Base-by-base conservation (phyloP, 2,329 filamentous ascomycete species). In the Beauveria bassiana region DNA sequence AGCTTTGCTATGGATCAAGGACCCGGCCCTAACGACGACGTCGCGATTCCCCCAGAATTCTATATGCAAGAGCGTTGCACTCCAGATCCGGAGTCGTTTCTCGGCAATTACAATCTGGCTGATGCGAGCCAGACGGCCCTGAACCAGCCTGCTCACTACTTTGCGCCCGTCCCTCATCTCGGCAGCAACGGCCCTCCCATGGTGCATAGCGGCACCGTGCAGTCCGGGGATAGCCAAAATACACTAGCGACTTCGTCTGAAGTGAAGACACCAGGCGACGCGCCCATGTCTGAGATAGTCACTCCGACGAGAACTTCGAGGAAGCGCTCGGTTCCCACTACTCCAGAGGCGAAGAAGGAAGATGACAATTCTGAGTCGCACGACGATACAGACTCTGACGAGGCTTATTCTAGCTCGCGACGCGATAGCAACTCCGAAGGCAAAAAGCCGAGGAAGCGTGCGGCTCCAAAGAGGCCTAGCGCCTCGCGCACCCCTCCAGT, bases 41-140 rank as follows among this genome's bases (percentile, higher is more conserved):
- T 71, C 18, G 64, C 74, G 49, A 72, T 49, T 67, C 76, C 46
- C 71, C 73, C 43, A 68, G 73, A 56, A 75, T 79, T 61, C 70
- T 74, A 72, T 69, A 74, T 74, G 59, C 68, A 69, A 12, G 75
- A 72, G 63, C 72, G 72, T 45, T 72, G 70, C 49, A 75, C 72
- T 34, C 77, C 73, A 8, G 71, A 69, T 26, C 74, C 70, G 3
- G 69, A 72, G 50, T 72, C 70, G 6, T 77, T 75, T 58, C 72
- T 74, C 62, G 73, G 74, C 47, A 66, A 64, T 45, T 77, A 71
- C 62, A 66, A 71, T 10, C 73, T 77, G 14, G 75, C 74, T 16
- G 69, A 72, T 38, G 49, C 64, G 65, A 68, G 10, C 56, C 65
- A 5, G 68, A 71, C 59, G 43, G 10, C 38, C n/a, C 57, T 61